phyloP scores from a whole-genome alignment of 2,329 filamentous ascomycete species.

The Diaporthe eres region DNA sequence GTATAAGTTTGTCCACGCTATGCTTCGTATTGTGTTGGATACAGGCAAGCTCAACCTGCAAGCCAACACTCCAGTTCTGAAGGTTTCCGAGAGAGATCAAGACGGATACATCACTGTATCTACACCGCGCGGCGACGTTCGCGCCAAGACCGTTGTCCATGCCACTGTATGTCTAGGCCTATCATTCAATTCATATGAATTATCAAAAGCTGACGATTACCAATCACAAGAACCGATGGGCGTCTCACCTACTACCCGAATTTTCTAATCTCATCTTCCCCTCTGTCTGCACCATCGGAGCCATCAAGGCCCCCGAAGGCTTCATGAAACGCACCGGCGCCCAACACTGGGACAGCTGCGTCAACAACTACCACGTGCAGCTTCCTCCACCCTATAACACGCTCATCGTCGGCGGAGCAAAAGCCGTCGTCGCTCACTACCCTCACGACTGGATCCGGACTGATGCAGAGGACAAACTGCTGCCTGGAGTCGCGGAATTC shows the following conservation, averaged over 20 bases:
- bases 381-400: constrained; percentile 50
- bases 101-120: constrained; percentile 46
- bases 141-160: constrained; percentile 41
- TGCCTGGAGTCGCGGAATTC: constrained; percentile 48
- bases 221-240: constrained; percentile 41
- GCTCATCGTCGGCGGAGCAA: constrained; percentile 49
- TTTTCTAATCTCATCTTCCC: constrained; percentile 41
- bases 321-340: constrained; percentile 50
- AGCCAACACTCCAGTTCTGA: constrained; percentile 47
- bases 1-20: constrained; percentile 42
- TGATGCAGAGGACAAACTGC: constrained; percentile 47
- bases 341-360: constrained; percentile 49
- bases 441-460: constrained; percentile 45
- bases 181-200: no score
- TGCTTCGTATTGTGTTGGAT: constrained; percentile 38
- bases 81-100: constrained; percentile 45
- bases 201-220: neutral
- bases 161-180: constrained; percentile 33
- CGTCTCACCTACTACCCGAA: constrained; percentile 42
- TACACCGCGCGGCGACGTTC: constrained; percentile 40
- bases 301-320: constrained; percentile 49
- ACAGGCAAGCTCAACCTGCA: constrained; percentile 46
- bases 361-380: constrained; percentile 52
- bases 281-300: constrained; percentile 44
- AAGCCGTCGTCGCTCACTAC: constrained; percentile 46